These are phyloP conservation scores for Entonaema liquescens DNA, from an alignment of 495 filamentous ascomycete genomes.

Conservation along the genomic window DNA sequence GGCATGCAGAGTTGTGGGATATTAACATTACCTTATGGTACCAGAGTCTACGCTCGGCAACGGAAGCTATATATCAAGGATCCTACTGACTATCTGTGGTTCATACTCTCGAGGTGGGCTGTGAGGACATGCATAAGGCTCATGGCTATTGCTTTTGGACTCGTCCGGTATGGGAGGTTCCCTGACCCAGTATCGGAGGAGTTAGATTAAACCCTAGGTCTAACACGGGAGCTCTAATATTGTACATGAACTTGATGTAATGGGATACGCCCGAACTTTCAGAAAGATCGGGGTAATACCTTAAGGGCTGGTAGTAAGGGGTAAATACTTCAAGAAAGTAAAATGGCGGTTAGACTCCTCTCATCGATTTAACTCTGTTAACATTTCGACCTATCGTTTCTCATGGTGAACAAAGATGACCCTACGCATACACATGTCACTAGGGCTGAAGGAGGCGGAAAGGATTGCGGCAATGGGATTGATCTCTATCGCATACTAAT, in stretches of 20 bases:
- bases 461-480: constrained; percentile 6
- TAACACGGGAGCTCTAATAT: background rate
- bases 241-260: background rate
- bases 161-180: background rate
- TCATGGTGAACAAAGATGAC: background rate
- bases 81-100: background rate
- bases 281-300: background rate
- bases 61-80: background rate
- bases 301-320: too few species aligned
- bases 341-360: background rate
- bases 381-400: background rate
- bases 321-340: background rate
- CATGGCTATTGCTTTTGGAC: background rate
- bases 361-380: background rate
- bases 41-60: background rate
- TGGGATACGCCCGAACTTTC: background rate
- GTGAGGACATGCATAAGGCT: background rate
- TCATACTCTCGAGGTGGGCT: background rate
- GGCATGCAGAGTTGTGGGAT: constrained; percentile 2
- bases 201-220: background rate
- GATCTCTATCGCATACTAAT: background rate
- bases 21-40: constrained; percentile 1
- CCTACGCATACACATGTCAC: background rate
- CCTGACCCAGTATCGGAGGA: background rate
- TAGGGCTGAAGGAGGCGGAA: constrained; percentile 8